Base-by-base conservation (phyloP, 1,284 basidiomycete species). In the Cryptococcus amylolentus region DNA sequence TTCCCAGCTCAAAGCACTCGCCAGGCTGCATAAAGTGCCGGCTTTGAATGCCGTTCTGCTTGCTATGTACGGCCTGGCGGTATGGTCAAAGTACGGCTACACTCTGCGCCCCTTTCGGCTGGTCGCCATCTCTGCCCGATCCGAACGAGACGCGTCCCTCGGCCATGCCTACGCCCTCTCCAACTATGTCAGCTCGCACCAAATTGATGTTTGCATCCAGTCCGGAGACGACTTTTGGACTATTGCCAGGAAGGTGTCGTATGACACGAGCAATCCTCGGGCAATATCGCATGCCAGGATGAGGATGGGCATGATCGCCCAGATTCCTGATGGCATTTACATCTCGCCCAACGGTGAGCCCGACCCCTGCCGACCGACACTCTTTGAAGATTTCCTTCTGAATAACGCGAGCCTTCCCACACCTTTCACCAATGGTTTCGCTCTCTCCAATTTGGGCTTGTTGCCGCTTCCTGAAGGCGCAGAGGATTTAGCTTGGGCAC, bases 331-430 rank as follows among this genome's bases (percentile, higher is more conserved):
- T 47, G 56, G 59, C 0, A 18, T 35, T 5, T 40, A 54, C 31
- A 56, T 12, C 27, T 52, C 9, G 3, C 35, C 46, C 28, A 18
- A 16, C 42, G 37, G 40, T 10, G 31, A 31, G 31, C 31, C 10
- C 28, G 64, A 69, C 28, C 55, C 61, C 2, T 49, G 18, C 5
- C 53, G 55, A 3, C 64, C 68, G 3, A 75, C 72, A 3, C 67
- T 64, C 8, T 76, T 68, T 68, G 69, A 74, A 55, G 53, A 66
- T 20, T 69, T 65, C 53, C 66, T 70, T 37, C 23, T 54, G 9
- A 52, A 55, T 12, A 61, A 66, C 9, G 50, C 63, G 5, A 20
- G 54, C 1, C 42, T 51, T 5, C 9, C 16, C 1, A 49, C 26
- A 4, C 64, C 67, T 2, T 64, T 54, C 38, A 48, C 49, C 16